Conservation (phyloP, 768 basidiomycete species). For the Asterophora parasitica region DNA sequence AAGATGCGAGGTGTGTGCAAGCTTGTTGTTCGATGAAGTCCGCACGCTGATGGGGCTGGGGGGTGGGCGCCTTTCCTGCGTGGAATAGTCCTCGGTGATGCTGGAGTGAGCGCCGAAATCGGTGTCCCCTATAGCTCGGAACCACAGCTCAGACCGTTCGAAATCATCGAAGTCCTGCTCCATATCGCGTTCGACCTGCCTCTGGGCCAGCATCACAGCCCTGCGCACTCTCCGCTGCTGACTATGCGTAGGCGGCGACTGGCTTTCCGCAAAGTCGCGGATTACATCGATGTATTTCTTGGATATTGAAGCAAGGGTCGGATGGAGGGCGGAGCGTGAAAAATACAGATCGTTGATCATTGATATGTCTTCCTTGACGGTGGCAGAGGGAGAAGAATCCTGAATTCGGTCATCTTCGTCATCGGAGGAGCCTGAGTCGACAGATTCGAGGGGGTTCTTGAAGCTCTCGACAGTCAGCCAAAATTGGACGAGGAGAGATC, state of each 20-base stretch:
- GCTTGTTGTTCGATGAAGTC: conserved; percentile 13
- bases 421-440: conserved; percentile 68
- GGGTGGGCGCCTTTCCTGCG: conserved; percentile 4
- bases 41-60: background rate
- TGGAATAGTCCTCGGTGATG: background rate
- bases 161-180: conserved; percentile 90
- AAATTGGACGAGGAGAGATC: conserved; percentile 88
- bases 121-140: conserved; percentile 77
- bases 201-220: conserved; percentile 80
- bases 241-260: conserved; percentile 37
- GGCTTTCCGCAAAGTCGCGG: conserved; percentile 54
- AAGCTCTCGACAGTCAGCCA: conserved; percentile 98
- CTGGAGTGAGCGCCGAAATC: conserved; percentile 30
- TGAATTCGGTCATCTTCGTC: conserved; percentile 52
- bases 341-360: conserved; percentile 92
- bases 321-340: conserved; percentile 50
- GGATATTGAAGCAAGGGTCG: conserved; percentile 58
- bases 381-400: conserved; percentile 50
- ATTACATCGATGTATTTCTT: conserved; percentile 69
- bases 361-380: conserved; percentile 79
- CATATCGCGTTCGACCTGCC: conserved; percentile 85
- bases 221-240: conserved; percentile 58
- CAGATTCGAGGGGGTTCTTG: conserved; percentile 89
- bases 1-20: conserved; percentile 12
- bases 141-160: conserved; percentile 85